phyloP scores from a whole-genome alignment of 192 early-diverging fungal genomes.

The Cetraspora pellucida region DNA sequence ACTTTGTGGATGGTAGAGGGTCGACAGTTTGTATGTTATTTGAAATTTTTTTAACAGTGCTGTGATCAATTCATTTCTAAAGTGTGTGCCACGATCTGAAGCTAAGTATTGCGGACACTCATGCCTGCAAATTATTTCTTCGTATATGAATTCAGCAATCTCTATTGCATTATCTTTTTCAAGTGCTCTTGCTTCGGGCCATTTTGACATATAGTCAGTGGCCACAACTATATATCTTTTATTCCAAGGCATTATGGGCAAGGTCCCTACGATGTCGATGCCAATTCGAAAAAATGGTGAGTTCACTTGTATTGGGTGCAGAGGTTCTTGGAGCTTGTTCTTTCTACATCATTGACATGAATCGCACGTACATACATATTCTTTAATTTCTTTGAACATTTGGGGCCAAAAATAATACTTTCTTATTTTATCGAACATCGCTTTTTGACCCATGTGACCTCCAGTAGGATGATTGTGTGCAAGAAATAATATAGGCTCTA shows the following conservation, averaged over 20 bases:
- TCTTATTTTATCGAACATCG: too few species aligned
- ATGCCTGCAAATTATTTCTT: slow-evolving; percentile 34
- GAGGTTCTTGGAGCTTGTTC: too few species aligned
- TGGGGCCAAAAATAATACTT: too few species aligned
- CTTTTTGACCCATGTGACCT: too few species aligned
- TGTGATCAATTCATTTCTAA: slow-evolving; percentile 7
- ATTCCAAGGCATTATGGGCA: slow-evolving; percentile 13
- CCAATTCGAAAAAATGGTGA: not conserved
- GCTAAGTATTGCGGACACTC: slow-evolving; percentile 36
- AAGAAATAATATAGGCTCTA: not conserved
- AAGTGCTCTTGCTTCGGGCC: slow-evolving; percentile 36
- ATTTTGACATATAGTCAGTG: slow-evolving; percentile 38
- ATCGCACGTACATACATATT: not conserved
- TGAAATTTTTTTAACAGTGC: not conserved
- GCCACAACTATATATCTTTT: slow-evolving; percentile 36
- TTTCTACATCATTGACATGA: not conserved
- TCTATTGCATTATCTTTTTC: slow-evolving; percentile 27
- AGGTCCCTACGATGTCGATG: not conserved
- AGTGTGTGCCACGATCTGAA: slow-evolving; percentile 35
- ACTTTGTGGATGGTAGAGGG: not conserved
- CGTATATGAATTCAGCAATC: slow-evolving; percentile 14
- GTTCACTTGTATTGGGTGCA: not conserved
- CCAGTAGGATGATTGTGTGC: too few species aligned
- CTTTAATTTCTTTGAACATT: not conserved
- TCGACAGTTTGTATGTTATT: not conserved